Evolutionary conservation across 2,329 filamentous ascomycete species (phyloP).

Genomic region (Verticillium albo-atrum): DNA sequence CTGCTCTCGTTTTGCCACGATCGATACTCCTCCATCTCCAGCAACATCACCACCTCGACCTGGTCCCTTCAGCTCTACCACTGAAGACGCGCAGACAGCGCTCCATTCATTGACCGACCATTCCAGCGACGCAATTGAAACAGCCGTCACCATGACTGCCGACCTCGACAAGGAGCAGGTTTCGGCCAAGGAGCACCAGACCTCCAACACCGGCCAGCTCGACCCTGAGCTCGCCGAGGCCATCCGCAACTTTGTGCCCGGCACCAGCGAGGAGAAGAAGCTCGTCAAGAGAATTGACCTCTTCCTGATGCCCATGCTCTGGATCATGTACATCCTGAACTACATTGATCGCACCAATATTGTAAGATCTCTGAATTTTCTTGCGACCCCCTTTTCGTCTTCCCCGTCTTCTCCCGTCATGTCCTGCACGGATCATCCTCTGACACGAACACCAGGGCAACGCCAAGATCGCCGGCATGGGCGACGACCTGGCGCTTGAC

Average conservation of each 20-base stretch:
- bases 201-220: constrained; percentile 1
- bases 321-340: constrained; percentile 19
- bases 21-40: background rate
- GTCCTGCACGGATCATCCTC: background rate
- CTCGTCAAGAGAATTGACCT: constrained; percentile 13
- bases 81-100: background rate
- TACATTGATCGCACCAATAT: constrained; percentile 24
- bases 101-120: background rate
- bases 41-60: background rate
- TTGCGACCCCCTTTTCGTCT: background rate
- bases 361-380: constrained; percentile 7
- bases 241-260: constrained; percentile 20
- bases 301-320: constrained; percentile 5
- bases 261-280: constrained; percentile 15
- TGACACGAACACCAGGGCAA: constrained; percentile 28
- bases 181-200: constrained; percentile 10
- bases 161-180: constrained; percentile 1
- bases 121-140: background rate
- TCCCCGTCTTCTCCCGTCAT: background rate
- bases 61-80: background rate
- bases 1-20: background rate
- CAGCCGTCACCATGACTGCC: background rate
- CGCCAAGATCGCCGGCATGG: constrained; percentile 47
- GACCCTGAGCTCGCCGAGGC: constrained; percentile 19
- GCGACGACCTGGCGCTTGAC: constrained; percentile 36